These are phyloP conservation scores for Bullera alba DNA, from an alignment of 768 basidiomycete species.

Conservation along the genomic window DNA sequence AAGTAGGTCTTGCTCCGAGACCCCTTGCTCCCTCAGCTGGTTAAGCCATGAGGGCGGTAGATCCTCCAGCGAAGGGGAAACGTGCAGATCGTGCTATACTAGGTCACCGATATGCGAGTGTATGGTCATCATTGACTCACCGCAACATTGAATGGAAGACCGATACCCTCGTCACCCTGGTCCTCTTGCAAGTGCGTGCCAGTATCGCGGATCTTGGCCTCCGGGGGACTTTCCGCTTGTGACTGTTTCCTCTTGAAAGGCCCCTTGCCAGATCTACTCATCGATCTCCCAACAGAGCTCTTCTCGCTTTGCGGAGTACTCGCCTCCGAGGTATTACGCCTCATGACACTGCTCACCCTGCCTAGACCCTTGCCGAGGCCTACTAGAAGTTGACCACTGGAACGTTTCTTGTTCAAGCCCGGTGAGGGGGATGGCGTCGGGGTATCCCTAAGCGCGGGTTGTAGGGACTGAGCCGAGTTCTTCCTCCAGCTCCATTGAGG, in stretches of 20 bases:
- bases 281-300: neutral
- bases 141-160: slow-evolving; percentile 27
- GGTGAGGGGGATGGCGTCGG: too few species aligned
- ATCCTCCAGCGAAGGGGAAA: slow-evolving; percentile 22
- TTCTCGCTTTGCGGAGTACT: neutral
- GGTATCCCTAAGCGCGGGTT: too few species aligned
- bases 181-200: too few species aligned
- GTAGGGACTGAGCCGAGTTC: too few species aligned
- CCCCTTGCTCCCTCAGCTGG: slow-evolving; percentile 21
- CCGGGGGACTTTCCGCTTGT: too few species aligned
- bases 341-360: slow-evolving; percentile 31
- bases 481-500: too few species aligned
- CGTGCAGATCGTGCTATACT: slow-evolving; percentile 34
- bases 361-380: slow-evolving; percentile 25
- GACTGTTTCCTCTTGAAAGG: too few species aligned
- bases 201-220: too few species aligned
- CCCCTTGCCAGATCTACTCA: too few species aligned
- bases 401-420: too few species aligned
- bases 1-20: slow-evolving; percentile 26
- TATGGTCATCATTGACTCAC: slow-evolving; percentile 11
- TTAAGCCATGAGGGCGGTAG: slow-evolving; percentile 26
- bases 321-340: slow-evolving; percentile 6
- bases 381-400: slow-evolving; percentile 16
- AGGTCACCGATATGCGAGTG: neutral
- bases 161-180: slow-evolving; percentile 27